Evolutionary conservation across 371 early-diverging fungal genomes (phyloP).

Genomic region (Syncephalastrum sp.): DNA sequence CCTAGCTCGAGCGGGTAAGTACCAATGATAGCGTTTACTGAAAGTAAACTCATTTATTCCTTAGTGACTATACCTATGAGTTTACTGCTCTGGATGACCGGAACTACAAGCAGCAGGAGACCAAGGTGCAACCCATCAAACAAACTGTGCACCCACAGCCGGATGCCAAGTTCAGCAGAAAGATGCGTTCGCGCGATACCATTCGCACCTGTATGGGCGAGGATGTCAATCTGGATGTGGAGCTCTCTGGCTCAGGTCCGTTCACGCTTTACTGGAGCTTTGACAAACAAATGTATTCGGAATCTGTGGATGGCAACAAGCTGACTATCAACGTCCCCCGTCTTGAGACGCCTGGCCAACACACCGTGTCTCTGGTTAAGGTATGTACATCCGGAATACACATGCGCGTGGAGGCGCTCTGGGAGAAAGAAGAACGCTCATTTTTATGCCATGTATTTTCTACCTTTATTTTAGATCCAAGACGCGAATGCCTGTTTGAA

Average conservation of each 20-base stretch:
- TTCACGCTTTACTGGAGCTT: slow-evolving; percentile 37
- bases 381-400: slow-evolving; percentile 8
- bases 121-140: slow-evolving; percentile 26
- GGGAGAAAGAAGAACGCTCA: background rate
- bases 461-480: slow-evolving; percentile 20
- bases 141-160: slow-evolving; percentile 54
- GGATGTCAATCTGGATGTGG: slow-evolving; percentile 31
- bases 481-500: slow-evolving; percentile 46
- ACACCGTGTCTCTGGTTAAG: slow-evolving; percentile 43
- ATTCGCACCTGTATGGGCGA: slow-evolving; percentile 46
- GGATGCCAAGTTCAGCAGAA: slow-evolving; percentile 39
- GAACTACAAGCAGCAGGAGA: slow-evolving; percentile 37
- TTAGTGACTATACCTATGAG: slow-evolving; percentile 44
- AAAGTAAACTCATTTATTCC: background rate
- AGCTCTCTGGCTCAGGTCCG: slow-evolving; percentile 42
- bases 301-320: slow-evolving; percentile 21
- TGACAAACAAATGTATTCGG: slow-evolving; percentile 28
- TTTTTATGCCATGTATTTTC: background rate
- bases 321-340: slow-evolving; percentile 38
- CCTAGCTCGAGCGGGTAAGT: slow-evolving; percentile 43
- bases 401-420: background rate
- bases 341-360: slow-evolving; percentile 35
- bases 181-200: slow-evolving; percentile 7
- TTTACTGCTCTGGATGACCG: slow-evolving; percentile 37
- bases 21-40: background rate